Base-by-base conservation (phyloP, 2,329 filamentous ascomycete species). In the Ustilaginoidea virens region DNA sequence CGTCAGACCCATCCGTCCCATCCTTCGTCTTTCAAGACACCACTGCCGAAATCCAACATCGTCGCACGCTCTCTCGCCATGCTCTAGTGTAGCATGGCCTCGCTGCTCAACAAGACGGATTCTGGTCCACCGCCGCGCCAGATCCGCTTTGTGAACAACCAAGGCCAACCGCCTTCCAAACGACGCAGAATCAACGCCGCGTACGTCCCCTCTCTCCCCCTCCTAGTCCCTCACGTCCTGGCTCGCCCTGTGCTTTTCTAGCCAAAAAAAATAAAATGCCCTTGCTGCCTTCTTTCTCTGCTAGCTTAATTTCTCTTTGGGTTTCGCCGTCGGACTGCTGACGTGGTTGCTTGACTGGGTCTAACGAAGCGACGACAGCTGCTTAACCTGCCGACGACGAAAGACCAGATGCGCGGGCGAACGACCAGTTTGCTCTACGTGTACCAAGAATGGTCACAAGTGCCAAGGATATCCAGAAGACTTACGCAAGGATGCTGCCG, bases 81-180 rank as follows among this genome's bases (percentile, higher is more conserved):
- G 52, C 43, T 47, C 38, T 41, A 28, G 30, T 29, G 13, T 44
- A 53, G 45, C 37, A 67, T 67, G 63, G 53, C 59, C 39, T 56
- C 58, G 33, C 47, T 58, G 42, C 49, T 56, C 41, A 60, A 60
- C 36, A 45, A 46, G 42, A 43, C 46, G 42, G 49, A 53, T 33
- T 41, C 45, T 55, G 44, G 38, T 38, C 46, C 39, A 36, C 55
- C 61, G 25, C 63, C 57, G 32, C 34, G 68, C 50, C 65, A 68
- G 48, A 80, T 82, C 40, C 76, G 80, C 42, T 87, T 86, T 50
- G 80, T 87, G 42, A 80, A 82, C 39, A 83, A 76, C 44, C 78
- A 85, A 54, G 80, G 80, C 36, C 77, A 81, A 39, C 80, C 80
- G 27, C 79, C 80, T 36, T 76, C 77, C 16, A 87, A 86, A 54